Evolutionary conservation across 2,329 filamentous ascomycete species (phyloP).

Genomic region (Dactylellina drechsleri): DNA sequence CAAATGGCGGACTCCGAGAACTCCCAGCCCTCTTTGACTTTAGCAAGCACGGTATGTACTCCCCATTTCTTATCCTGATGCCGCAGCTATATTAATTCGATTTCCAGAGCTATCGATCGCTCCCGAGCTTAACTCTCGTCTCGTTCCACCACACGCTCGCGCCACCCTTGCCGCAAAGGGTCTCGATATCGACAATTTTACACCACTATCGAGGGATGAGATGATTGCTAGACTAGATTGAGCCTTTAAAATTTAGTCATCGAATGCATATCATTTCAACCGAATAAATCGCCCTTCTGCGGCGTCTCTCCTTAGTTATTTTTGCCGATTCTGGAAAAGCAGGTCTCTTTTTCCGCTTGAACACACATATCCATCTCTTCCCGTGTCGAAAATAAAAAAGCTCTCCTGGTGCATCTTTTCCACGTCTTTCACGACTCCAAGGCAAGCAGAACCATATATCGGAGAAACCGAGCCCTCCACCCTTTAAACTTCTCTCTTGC

Average conservation of each 20-base stretch:
- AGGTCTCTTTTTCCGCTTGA: conserved; percentile 46
- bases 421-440: conserved; percentile 42
- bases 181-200: conserved; percentile 93
- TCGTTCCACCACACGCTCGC: conserved; percentile 85
- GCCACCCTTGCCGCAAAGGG: conserved; percentile 78
- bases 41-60: conserved; percentile 81
- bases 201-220: conserved; percentile 87
- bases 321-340: conserved; percentile 53
- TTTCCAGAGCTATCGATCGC: conserved; percentile 90
- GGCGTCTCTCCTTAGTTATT: conserved; percentile 57
- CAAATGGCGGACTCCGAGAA: conserved; percentile 80
- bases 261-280: conserved; percentile 58
- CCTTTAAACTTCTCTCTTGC: conserved; percentile 19
- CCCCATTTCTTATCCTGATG: conserved; percentile 21
- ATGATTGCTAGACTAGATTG: conserved; percentile 98
- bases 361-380: conserved; percentile 52
- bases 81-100: conserved; percentile 56
- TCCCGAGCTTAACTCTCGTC: conserved; percentile 83
- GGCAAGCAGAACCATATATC: conserved; percentile 40
- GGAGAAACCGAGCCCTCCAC: conserved; percentile 42
- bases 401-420: conserved; percentile 50
- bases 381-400: conserved; percentile 40
- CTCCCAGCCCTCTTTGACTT: conserved; percentile 93
- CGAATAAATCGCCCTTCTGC: conserved; percentile 46
- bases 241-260: conserved; percentile 60